phyloP scores from a whole-genome alignment of 441 rosid genomes.

The Manihot esculenta region DNA sequence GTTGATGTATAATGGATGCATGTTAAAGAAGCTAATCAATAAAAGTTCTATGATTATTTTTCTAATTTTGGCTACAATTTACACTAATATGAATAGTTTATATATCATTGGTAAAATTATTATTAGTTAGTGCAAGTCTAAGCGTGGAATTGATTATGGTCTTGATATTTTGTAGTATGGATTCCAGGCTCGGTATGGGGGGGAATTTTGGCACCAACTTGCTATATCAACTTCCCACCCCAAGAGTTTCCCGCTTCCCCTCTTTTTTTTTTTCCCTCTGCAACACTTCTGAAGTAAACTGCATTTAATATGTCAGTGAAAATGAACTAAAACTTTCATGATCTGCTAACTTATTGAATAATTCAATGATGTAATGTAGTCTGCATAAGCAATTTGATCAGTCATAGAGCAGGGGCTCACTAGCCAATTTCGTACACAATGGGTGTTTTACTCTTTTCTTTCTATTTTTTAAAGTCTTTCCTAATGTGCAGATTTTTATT shows the following conservation, averaged over 20 bases:
- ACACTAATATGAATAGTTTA: too few species aligned
- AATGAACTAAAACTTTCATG: not conserved
- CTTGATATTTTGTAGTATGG: too few species aligned
- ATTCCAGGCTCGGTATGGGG: too few species aligned
- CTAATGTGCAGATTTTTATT: slow-evolving; percentile 6
- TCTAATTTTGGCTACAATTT: too few species aligned
- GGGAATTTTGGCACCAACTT: not conserved
- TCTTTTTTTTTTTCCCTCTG: not conserved
- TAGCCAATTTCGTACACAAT: not conserved
- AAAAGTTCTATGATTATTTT: too few species aligned
- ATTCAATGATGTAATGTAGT: not conserved
- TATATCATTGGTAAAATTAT: too few species aligned
- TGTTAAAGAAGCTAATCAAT: too few species aligned
- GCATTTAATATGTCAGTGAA: not conserved
- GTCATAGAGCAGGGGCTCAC: not conserved
- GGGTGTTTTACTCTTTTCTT: slow-evolving; percentile 2
- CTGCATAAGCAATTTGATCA: not conserved
- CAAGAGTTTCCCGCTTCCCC: not conserved
- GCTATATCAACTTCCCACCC: not conserved
- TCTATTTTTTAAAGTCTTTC: too few species aligned
- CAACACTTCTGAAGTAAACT: not conserved
- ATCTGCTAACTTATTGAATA: not conserved
- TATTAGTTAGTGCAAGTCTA: too few species aligned
- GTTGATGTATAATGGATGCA: too few species aligned
- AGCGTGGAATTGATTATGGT: too few species aligned